Conservation (phyloP, 768 basidiomycete species). For the Suillus plorans region DNA sequence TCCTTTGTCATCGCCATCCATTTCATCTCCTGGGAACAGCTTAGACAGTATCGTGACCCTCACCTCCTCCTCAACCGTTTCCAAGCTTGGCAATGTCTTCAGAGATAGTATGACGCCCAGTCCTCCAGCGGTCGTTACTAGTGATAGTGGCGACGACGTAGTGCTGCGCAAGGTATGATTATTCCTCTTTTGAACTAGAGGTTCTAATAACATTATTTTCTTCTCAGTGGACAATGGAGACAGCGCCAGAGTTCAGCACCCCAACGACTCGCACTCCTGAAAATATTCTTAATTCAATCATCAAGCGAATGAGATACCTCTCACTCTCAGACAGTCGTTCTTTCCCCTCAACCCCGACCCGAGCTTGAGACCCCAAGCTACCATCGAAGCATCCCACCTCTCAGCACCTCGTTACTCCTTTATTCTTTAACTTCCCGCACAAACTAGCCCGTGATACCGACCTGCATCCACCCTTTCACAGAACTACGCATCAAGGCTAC, state of each 20-base stretch:
- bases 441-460: not conserved
- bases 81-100: not conserved
- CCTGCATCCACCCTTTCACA: not conserved
- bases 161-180: not conserved
- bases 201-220: not conserved
- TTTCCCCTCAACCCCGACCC: not conserved
- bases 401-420: not conserved
- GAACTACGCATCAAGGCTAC: not conserved
- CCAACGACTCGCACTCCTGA: not conserved
- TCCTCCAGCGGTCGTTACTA: not conserved
- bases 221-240: not conserved
- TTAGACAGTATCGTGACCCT: not conserved
- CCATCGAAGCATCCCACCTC: not conserved
- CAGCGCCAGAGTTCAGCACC: not conserved
- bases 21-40: not conserved
- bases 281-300: not conserved
- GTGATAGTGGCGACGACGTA: not conserved
- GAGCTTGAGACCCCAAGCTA: not conserved
- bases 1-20: not conserved
- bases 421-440: not conserved
- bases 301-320: constrained; percentile 1
- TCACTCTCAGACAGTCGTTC: not conserved
- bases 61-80: not conserved
- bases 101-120: not conserved
- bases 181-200: not conserved